A percentile compares a stretch with the other conserved stretches of the same genome.
These are phyloP conservation scores for Apiosordaria backusii DNA, from an alignment of 495 filamentous ascomycete species.

Conservation along the genomic window DNA sequence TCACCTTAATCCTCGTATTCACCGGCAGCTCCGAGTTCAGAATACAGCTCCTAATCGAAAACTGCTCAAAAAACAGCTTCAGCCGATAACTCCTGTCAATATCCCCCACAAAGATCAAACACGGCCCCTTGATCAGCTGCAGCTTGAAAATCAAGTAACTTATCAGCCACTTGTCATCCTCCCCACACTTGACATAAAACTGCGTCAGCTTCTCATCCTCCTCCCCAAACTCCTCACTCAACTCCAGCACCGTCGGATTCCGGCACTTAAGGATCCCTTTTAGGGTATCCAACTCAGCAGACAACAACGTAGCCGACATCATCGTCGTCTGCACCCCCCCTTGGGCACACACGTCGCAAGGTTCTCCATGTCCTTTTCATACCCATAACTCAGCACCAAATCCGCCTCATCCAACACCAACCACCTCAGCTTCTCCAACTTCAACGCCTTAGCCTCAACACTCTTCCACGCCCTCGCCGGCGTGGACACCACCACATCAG, in stretches of 20 bases:
- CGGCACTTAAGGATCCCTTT: conserved; percentile 86
- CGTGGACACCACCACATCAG: conserved; percentile 86
- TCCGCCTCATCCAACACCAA: conserved; percentile 96
- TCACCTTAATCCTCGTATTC: conserved; percentile 87
- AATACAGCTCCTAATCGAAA: conserved; percentile 89
- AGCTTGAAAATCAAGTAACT: conserved; percentile 93
- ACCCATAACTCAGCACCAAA: conserved; percentile 89
- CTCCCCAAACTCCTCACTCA: conserved; percentile 65
- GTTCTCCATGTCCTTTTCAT: conserved; percentile 80
- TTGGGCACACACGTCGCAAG: conserved; percentile 73
- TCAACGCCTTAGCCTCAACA: conserved; percentile 64
- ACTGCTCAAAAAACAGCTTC: conserved; percentile 95
- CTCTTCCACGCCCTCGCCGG: conserved; percentile 72
- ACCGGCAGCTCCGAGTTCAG: conserved; percentile 93
- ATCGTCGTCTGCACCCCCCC: conserved; percentile 83
- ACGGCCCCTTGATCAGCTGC: conserved; percentile 90
- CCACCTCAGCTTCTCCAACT: conserved; percentile 64
- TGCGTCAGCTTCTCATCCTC: conserved; percentile 74
- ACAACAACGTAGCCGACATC: conserved; percentile 90
- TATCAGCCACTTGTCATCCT: conserved; percentile 96
- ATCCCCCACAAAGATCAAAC: conserved; percentile 89
- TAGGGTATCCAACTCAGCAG: conserved; percentile 76
- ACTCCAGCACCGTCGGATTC: conserved; percentile 68
- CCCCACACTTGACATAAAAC: conserved; percentile 75
- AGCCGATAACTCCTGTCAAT: conserved; percentile 91